Evolutionary conservation across 1,139 yeast genomes (phyloP).

Genomic region (Ashbya aceris): DNA sequence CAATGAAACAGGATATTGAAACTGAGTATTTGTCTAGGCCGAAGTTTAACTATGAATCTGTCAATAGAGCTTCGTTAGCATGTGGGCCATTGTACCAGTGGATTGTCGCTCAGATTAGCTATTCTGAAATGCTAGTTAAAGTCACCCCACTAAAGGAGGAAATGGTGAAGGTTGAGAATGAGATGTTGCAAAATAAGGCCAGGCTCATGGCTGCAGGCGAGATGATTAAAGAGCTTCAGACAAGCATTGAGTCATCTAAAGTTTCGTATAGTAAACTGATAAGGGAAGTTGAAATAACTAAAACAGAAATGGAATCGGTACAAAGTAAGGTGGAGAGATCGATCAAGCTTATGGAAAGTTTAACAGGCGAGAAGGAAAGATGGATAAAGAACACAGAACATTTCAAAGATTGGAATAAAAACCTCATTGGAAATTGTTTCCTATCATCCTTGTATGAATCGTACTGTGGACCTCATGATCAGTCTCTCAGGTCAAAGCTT

Average conservation of each 20-base stretch:
- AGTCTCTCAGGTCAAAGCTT: constrained; percentile 38
- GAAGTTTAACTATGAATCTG: constrained; percentile 63
- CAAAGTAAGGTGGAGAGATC: constrained; percentile 58
- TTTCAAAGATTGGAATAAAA: constrained; percentile 40
- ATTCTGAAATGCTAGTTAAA: constrained; percentile 56
- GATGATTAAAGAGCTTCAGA: constrained; percentile 70
- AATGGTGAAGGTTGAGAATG: constrained; percentile 48
- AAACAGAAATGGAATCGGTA: constrained; percentile 57
- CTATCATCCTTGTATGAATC: constrained; percentile 53
- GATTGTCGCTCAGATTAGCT: constrained; percentile 80
- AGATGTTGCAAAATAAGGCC: constrained; percentile 53
- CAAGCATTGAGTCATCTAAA: constrained; percentile 59
- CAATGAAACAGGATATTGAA: constrained; percentile 50
- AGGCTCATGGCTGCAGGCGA: constrained; percentile 69
- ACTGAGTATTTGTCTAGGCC: constrained; percentile 50
- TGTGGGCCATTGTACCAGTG: constrained; percentile 89
- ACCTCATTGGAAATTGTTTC: constrained; percentile 56
- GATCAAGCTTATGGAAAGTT: constrained; percentile 48
- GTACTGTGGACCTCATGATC: constrained; percentile 57
- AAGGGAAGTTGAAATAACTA: constrained; percentile 69
- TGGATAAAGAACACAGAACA: constrained; percentile 56
- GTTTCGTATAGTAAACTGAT: constrained; percentile 61
- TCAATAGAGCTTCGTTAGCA: constrained; percentile 85
- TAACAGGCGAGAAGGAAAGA: constrained; percentile 62
- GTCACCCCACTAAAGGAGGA: constrained; percentile 72